phyloP scores from a whole-genome alignment of 2,329 filamentous ascomycete species.

The Neofusicoccum sp. region DNA sequence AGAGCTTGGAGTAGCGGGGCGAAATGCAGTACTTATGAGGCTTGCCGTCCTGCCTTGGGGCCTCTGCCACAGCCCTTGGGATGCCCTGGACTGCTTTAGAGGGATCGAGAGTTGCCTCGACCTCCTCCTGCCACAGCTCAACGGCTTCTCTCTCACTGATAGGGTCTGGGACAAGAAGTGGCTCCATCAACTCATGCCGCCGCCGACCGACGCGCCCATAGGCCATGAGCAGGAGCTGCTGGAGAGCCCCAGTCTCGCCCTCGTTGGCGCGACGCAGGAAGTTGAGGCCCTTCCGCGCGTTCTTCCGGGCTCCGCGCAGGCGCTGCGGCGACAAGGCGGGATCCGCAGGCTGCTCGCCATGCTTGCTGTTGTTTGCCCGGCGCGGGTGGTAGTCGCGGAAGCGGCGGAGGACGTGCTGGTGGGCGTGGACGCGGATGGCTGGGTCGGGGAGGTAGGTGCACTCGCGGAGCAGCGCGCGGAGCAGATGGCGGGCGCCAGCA shows the following conservation, averaged over 20 bases:
- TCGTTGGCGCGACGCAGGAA: conserved; percentile 58
- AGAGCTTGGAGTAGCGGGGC: conserved; percentile 34
- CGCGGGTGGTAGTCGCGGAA: conserved; percentile 50
- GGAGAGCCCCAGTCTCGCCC: conserved; percentile 54
- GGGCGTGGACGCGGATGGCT: conserved; percentile 54
- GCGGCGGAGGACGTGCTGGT: conserved; percentile 49
- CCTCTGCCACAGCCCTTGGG: neutral
- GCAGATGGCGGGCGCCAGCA: conserved; percentile 43
- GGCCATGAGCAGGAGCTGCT: conserved; percentile 55
- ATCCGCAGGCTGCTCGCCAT: neutral
- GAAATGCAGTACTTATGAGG: conserved; percentile 28
- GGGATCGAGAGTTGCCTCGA: neutral
- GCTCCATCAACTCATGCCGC: conserved; percentile 50
- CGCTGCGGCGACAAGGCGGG: conserved; percentile 16
- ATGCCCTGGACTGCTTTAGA: neutral
- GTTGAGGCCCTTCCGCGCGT: conserved; percentile 42
- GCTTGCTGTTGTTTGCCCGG: neutral
- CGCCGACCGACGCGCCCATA: conserved; percentile 61
- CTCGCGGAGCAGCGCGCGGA: conserved; percentile 61
- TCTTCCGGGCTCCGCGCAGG: conserved; percentile 5
- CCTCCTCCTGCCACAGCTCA: neutral
- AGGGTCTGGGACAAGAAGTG: conserved; percentile 8
- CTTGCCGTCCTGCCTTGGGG: neutral
- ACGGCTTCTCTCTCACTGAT: neutral
- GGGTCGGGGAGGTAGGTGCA: conserved; percentile 63